Base-by-base conservation (phyloP, 2,329 filamentous ascomycete genomes). In the Penicillium sp. region DNA sequence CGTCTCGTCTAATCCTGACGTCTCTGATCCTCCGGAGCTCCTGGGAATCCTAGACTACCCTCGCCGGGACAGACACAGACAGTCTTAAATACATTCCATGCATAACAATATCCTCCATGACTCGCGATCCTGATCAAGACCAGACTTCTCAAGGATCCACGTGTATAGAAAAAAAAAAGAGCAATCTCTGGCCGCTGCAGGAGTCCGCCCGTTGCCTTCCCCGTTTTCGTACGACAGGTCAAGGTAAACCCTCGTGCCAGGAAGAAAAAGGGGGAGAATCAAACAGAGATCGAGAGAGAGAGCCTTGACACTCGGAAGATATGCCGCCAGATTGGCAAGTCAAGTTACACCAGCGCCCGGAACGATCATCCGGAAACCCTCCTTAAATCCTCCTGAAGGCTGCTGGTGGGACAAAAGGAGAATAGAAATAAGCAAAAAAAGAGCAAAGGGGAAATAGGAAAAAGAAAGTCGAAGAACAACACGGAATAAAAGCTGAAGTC, bases 201-300 rank as follows among this genome's bases (percentile, higher is more conserved):
- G 58, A 66, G 54, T 55, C 63, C 63, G 64, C 51, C 67, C 67
- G 67, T 70, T 70, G 51, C 52, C 55, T 58, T 49, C 60, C 67
- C 67, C 64, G 65, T 63, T 61, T 64, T 47, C 63, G 69, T 71
- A 71, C 68, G 45, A 34, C 23, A 51, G 13, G 51, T 38, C 39
- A 50, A 31, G 47, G 42, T 47, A n/a, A 34, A 38, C 44, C 36
- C 45, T 34, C 26, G 36, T 31, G 38, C 52, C 53, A 52, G 42
- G 26, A 38, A 18, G 10, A 13, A 39, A 39, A 39, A 38, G n/a
- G 34, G 36, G 36, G 16, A 23, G 18, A 18, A 21, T 36, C 63
- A 65, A 65, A 64, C 58, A 33, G 39, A 21, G 36, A 39, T 39
- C 36, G 10, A 10, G 16, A 39, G 21, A 13, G 18, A 21, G 18